A percentile compares a stretch with the other conserved stretches of the same genome.
These are phyloP conservation scores for Sungouiella blattae DNA, from an alignment of 805 yeast species.

Conservation along the genomic window DNA sequence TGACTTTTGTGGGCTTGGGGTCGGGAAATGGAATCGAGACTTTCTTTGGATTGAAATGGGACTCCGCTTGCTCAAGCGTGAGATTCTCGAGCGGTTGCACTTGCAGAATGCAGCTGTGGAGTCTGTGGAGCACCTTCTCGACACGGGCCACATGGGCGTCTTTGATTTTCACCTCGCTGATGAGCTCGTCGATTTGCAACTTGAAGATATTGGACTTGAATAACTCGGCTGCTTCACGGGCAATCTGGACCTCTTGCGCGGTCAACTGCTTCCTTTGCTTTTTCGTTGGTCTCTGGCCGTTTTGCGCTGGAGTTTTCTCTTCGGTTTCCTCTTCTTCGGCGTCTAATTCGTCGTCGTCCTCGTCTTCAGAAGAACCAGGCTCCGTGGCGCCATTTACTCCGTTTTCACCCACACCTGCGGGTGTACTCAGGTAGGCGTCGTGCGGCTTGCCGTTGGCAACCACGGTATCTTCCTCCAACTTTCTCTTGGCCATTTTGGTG, in stretches of 20 bases:
- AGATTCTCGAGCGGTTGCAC: constrained; percentile 52
- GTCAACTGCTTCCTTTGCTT: constrained; percentile 42
- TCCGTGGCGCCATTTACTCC: too few relatives aligned
- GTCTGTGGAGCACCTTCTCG: constrained; percentile 71
- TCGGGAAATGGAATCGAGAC: constrained; percentile 82
- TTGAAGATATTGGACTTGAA: constrained; percentile 95
- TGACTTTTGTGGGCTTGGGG: constrained; percentile 74
- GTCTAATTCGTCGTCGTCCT: constrained; percentile 10
- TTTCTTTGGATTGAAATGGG: constrained; percentile 46
- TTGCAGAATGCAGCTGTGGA: constrained; percentile 63
- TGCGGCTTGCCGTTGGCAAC: too few relatives aligned
- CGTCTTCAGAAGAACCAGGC: constrained; percentile 2
- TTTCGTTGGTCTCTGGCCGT: constrained; percentile 25
- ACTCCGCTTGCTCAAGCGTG: constrained; percentile 57
- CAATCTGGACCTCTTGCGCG: constrained; percentile 84
- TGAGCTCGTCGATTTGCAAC: constrained; percentile 86
- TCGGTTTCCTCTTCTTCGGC: constrained; percentile 8
- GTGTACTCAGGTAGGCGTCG: too few relatives aligned
- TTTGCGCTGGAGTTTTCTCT: constrained; percentile 3
- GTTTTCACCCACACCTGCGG: too few relatives aligned
- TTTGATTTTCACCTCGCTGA: constrained; percentile 74
- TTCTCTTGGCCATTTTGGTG: constrained; percentile 31
- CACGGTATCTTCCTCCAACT: constrained; percentile 13
- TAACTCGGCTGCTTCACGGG: constrained; percentile 89
- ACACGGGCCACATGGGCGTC: constrained; percentile 62